Evolutionary conservation across 75 land plant species (phyloP).

Genomic region (Larix kaempferi): DNA sequence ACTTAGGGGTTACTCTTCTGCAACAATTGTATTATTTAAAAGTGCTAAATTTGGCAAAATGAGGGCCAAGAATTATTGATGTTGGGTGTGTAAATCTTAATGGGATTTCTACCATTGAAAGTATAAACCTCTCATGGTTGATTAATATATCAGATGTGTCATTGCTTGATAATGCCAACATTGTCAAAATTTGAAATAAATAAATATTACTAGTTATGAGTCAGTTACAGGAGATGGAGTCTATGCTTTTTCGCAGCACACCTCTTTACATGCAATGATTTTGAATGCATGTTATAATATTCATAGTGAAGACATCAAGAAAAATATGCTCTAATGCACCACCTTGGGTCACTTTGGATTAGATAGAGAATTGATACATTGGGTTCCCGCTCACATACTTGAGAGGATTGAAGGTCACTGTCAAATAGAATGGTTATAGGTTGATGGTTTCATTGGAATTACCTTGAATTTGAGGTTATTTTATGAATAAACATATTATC

Average conservation of each 20-base stretch:
- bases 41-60: conserved; percentile 7
- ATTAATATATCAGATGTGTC: conserved; percentile 16
- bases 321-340: conserved; percentile 9
- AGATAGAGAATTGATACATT: conserved; percentile 12
- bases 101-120: background rate
- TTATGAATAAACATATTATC: background rate
- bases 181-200: conserved; percentile 16
- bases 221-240: conserved; percentile 18
- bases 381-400: conserved; percentile 6
- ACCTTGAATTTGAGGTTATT: background rate
- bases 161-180: conserved; percentile 5
- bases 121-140: conserved; percentile 15
- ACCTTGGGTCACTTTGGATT: conserved; percentile 11
- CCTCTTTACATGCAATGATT: conserved; percentile 9
- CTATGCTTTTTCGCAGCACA: conserved; percentile 9
- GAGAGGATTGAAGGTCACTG: conserved; percentile 3
- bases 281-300: conserved; percentile 11
- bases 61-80: conserved; percentile 18
- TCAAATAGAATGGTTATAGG: conserved; percentile 19
- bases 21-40: conserved; percentile 6
- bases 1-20: conserved; percentile 5
- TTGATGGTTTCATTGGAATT: background rate
- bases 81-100: conserved; percentile 2
- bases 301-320: conserved; percentile 8
- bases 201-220: conserved; percentile 15